A percentile compares a stretch with the other conserved stretches of the same genome.
Evolutionary conservation across 768 basidiomycete genomes (phyloP).

Genomic region (Suillus paluster): DNA sequence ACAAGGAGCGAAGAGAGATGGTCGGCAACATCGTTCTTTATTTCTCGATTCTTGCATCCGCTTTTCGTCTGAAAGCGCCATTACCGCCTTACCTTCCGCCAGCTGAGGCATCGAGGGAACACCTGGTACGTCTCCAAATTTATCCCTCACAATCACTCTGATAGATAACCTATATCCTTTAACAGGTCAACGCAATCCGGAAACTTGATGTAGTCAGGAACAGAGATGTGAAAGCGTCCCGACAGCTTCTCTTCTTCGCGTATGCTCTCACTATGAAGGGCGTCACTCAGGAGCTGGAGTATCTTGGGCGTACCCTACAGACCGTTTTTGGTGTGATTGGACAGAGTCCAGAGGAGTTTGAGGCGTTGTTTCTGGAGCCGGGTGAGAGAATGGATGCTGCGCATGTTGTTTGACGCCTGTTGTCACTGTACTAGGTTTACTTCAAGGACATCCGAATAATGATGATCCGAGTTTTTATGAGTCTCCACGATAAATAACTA

Average conservation of each 20-base stretch:
- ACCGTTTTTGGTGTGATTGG: slow-evolving; percentile 93
- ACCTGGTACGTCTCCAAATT: slow-evolving; percentile 56
- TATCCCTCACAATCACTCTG: neutral
- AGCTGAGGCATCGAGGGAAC: slow-evolving; percentile 81
- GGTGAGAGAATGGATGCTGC: slow-evolving; percentile 10
- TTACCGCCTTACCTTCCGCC: slow-evolving; percentile 97
- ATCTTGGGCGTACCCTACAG: slow-evolving; percentile 79
- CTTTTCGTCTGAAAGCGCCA: slow-evolving; percentile 85
- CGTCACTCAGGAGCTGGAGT: slow-evolving; percentile 87
- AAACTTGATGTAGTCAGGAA: slow-evolving; percentile 87
- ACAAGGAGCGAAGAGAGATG: slow-evolving; percentile 89
- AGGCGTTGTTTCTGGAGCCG: slow-evolving; percentile 62
- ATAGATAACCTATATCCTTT: slow-evolving; percentile 3
- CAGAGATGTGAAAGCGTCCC: slow-evolving; percentile 78
- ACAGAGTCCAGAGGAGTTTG: slow-evolving; percentile 80
- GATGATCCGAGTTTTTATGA: neutral
- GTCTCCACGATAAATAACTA: too few species aligned
- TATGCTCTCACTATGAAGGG: slow-evolving; percentile 95
- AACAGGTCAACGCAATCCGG: slow-evolving; percentile 80
- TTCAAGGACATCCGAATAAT: neutral
- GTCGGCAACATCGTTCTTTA: slow-evolving; percentile 93
- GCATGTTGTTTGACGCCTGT: slow-evolving; percentile 16
- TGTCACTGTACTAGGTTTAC: neutral
- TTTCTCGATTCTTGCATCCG: slow-evolving; percentile 78
- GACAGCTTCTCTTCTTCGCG: slow-evolving; percentile 90